These are phyloP conservation scores for Botrytis squamosa DNA, from an alignment of 2,329 filamentous ascomycete species.

Conservation along the genomic window DNA sequence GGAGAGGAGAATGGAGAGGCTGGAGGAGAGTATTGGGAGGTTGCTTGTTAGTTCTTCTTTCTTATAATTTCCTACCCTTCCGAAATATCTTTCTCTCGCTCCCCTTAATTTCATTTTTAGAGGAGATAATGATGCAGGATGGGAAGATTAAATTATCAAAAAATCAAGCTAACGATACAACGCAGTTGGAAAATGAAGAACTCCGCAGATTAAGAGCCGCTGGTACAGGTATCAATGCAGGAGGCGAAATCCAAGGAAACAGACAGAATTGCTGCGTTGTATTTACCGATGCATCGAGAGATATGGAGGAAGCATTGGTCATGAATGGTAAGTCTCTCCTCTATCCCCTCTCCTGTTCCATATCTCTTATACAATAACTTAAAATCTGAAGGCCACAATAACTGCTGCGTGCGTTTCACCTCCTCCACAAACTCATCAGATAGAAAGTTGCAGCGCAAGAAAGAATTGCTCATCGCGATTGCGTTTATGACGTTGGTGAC, in stretches of 20 bases:
- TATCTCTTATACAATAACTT: no score
- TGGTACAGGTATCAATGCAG: background rate
- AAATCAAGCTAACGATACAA: background rate
- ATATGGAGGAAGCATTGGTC: conserved; percentile 24
- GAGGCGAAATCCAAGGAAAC: background rate
- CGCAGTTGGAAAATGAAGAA: conserved; percentile 17
- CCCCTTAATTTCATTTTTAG: no score
- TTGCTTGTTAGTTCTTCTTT: conserved; percentile 26
- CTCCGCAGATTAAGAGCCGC: background rate
- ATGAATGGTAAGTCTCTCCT: conserved; percentile 5
- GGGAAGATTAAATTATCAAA: background rate
- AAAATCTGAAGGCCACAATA: conserved; percentile 12
- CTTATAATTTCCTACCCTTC: no score
- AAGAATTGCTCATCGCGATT: background rate
- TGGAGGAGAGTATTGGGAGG: conserved; percentile 35
- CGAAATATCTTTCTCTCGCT: no score
- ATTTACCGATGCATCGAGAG: conserved; percentile 32
- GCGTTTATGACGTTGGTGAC: background rate
- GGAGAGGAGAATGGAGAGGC: conserved; percentile 33
- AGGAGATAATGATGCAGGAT: background rate
- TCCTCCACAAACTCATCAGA: background rate
- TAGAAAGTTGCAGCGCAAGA: background rate
- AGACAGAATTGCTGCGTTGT: conserved; percentile 33
- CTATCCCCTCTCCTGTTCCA: background rate
- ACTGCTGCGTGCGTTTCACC: conserved; percentile 32